Conservation (phyloP, 257 asterid species). For the Gentiana macrophylla region DNA sequence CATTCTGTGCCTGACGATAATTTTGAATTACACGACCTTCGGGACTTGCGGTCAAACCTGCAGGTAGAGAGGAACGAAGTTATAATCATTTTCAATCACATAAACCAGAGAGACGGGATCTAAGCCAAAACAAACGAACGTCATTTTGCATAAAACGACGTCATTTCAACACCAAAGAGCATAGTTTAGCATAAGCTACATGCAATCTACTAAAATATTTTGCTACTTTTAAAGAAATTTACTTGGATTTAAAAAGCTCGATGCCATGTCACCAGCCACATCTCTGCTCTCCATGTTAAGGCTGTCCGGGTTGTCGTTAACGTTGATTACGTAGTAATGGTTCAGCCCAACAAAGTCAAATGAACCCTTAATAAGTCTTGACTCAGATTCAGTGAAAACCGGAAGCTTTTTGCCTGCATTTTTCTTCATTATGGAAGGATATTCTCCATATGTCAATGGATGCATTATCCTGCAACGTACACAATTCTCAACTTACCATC, state of each 20-base stretch:
- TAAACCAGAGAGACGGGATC: too few relatives aligned
- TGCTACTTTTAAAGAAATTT: not conserved
- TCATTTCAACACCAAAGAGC: too few relatives aligned
- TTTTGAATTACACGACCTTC: not conserved
- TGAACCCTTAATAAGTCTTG: conserved; percentile 42
- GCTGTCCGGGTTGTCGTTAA: conserved; percentile 24
- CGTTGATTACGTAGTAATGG: conserved; percentile 22
- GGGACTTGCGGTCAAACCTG: too few relatives aligned
- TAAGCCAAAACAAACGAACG: too few relatives aligned
- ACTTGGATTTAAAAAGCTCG: conserved; percentile 11
- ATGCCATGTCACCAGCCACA: conserved; percentile 26
- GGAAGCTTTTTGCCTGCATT: conserved; percentile 42
- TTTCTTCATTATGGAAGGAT: conserved; percentile 41
- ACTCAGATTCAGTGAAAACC: conserved; percentile 30
- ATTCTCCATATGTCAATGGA: conserved; percentile 52
- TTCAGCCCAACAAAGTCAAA: conserved; percentile 49
- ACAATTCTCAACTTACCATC: not conserved
- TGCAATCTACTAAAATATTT: too few relatives aligned
- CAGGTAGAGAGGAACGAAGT: too few relatives aligned
- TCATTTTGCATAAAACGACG: too few relatives aligned
- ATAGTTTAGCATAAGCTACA: too few relatives aligned
- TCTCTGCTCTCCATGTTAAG: conserved; percentile 13
- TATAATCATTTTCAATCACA: too few relatives aligned
- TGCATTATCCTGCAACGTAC: conserved; percentile 31
- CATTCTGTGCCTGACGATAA: conserved; percentile 8